Evolutionary conservation across 2,329 filamentous ascomycete genomes (phyloP).

Genomic region (Talaromyces sp.): DNA sequence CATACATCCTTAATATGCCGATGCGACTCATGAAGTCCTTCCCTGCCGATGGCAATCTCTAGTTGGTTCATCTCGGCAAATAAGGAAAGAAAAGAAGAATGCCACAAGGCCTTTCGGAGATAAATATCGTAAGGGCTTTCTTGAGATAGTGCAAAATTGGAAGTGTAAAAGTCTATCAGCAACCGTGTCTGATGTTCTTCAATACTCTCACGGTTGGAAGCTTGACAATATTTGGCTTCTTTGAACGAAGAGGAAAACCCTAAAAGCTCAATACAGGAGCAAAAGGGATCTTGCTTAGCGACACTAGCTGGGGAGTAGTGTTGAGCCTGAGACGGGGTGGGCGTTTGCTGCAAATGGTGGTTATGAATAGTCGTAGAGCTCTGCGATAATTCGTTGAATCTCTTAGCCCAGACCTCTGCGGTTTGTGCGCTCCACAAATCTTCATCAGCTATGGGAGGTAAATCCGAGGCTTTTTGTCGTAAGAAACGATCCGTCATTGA

Average conservation of each 20-base stretch:
- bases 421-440: conserved; percentile 18
- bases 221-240: conserved; percentile 12
- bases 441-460: conserved; percentile 9
- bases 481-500: conserved; percentile 10
- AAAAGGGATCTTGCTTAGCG: conserved; percentile 13
- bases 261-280: conserved; percentile 23
- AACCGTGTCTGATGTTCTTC: neutral
- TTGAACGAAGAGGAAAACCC: conserved; percentile 24
- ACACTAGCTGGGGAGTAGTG: too few species aligned
- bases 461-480: conserved; percentile 7
- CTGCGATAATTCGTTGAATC: too few species aligned
- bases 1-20: conserved; percentile 12
- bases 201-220: neutral
- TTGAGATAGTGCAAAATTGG: conserved; percentile 7
- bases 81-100: conserved; percentile 30
- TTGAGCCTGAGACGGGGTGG: neutral
- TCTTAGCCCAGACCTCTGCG: conserved; percentile 12
- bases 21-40: conserved; percentile 24
- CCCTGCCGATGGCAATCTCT: conserved; percentile 31
- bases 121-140: conserved; percentile 17
- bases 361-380: neutral
- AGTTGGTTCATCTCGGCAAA: conserved; percentile 30
- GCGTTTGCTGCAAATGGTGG: neutral
- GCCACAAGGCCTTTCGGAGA: conserved; percentile 31
- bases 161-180: conserved; percentile 13